Evolutionary conservation across 106 monocot genomes (phyloP), one percentile per base, ranked within the genome.

Genomic region (Allium sativum): DNA sequence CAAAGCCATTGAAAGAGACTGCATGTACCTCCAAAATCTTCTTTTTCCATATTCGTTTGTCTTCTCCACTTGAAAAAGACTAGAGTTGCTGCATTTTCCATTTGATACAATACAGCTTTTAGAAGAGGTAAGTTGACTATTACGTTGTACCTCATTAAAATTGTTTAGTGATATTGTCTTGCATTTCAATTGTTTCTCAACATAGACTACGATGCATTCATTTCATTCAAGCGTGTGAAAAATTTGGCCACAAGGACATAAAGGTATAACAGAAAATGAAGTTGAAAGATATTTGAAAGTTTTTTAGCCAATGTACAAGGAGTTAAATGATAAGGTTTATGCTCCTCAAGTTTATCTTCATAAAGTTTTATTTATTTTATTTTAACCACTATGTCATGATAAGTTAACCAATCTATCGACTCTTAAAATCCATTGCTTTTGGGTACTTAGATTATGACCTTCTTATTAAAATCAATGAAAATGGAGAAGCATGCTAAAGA

Each of bases 181-280:
- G 13, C 31, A 55, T 55, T 40, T 66, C 51, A 58, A 87, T 80
- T 83, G 83, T 52, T 88, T 88, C 48, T 78, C 83, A 65, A 83
- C 83, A 50, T 88, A 83, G 88, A 78, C 78, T 0, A 88, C 46
- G 83, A 80, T 76, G 60, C 83, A n/a, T n/a, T n/a, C n/a, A n/a
- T 5, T 88, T 88, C 21, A 81, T 80, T 70, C 83, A 83, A 53
- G 88, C 88, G 42, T 88, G 88, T 73, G 88, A 88, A 57, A 83
- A 78, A 58, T 88, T 76, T 62, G 88, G 88, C n/a, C 77, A 83
- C 11, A 88, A 81, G 65, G 88, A 88, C 50, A 78, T 88, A 17
- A 88, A 50, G 83, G 80, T 8, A 88, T 73, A 73, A 75, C 75
- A 51, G 83, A 80, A 69, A 75, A 83, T 43, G 88, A 88, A 65